A percentile compares a stretch with the other conserved stretches of the same genome.
phyloP scores from a whole-genome alignment of 176 grass and related monocot genomes.

The Chrysopogon serrulatus region DNA sequence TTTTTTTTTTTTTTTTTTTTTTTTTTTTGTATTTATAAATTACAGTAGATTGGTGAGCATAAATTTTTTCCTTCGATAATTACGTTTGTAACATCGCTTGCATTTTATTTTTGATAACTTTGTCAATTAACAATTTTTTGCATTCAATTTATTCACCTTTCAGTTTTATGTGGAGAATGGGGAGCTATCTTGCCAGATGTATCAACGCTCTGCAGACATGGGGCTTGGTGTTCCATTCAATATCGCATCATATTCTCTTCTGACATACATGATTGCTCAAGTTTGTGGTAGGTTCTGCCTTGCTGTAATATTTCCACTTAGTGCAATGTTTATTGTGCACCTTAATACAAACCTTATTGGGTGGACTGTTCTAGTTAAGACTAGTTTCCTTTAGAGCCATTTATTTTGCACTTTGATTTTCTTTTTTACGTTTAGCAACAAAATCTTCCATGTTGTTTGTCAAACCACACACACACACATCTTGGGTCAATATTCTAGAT shows the following conservation, averaged over 20 bases:
- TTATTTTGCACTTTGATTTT: not conserved
- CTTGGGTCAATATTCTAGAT: not conserved
- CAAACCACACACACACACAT: not conserved
- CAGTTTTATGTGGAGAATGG: slow-evolving; percentile 87
- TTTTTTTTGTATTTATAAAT: not conserved
- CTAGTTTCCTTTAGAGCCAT: not conserved
- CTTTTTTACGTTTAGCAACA: not conserved
- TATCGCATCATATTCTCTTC: slow-evolving; percentile 77
- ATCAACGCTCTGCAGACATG: slow-evolving; percentile 91
- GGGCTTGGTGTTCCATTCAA: slow-evolving; percentile 92
- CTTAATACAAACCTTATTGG: not conserved
- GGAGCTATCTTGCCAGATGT: slow-evolving; percentile 94
- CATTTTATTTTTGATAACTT: not conserved
- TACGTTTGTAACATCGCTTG: not conserved
- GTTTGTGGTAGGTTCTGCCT: slow-evolving; percentile 69
- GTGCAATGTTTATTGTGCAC: not conserved
- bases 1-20: too few species aligned
- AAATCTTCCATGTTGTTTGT: not conserved
- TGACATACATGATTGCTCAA: slow-evolving; percentile 88
- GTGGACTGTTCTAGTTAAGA: not conserved
- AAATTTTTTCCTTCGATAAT: not conserved
- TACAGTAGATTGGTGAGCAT: not conserved
- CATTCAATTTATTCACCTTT: not conserved
- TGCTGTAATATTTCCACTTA: not conserved
- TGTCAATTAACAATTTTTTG: not conserved